phyloP scores from a whole-genome alignment of 495 filamentous ascomycete genomes.

The Aspergillus coremiiformis region DNA sequence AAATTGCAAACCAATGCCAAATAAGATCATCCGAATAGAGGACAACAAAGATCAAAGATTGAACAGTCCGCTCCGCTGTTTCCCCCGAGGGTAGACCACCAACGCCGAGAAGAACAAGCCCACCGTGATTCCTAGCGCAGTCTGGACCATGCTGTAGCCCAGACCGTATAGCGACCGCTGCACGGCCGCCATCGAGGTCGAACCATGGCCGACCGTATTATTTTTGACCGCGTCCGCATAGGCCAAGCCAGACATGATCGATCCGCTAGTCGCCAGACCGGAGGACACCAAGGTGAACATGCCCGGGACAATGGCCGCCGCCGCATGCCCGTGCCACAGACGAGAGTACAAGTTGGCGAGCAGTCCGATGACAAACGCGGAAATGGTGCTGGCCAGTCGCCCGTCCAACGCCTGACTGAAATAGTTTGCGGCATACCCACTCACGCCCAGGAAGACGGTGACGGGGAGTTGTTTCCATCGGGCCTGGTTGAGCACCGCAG shows the following conservation, averaged over 20 bases:
- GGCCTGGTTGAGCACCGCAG: conserved; percentile 77
- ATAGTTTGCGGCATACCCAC: conserved; percentile 73
- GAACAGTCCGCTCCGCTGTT: conserved; percentile 76
- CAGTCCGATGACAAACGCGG: conserved; percentile 75
- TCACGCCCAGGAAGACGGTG: conserved; percentile 69
- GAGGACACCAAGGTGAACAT: conserved; percentile 90
- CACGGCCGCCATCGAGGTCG: conserved; percentile 4
- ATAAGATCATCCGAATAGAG: too few relatives aligned
- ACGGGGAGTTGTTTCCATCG: conserved; percentile 77
- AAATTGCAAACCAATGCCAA: too few relatives aligned
- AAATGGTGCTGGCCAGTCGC: conserved; percentile 73
- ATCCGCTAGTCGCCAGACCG: conserved; percentile 72
- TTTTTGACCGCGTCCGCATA: conserved; percentile 65
- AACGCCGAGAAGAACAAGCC: conserved; percentile 75
- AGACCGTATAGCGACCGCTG: conserved; percentile 19
- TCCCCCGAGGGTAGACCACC: conserved; percentile 75
- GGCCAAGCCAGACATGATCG: conserved; percentile 67
- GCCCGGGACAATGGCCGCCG: conserved; percentile 78
- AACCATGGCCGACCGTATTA: conserved; percentile 21
- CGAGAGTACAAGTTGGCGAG: conserved; percentile 80
- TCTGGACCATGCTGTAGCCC: conserved; percentile 73
- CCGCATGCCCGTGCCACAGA: conserved; percentile 70
- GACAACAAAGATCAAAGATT: conserved; percentile 49
- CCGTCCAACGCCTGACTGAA: conserved; percentile 60
- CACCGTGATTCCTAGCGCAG: conserved; percentile 82